These are phyloP conservation scores for Neonectria hederae DNA, from an alignment of 2,329 filamentous ascomycete species.

Conservation along the genomic window DNA sequence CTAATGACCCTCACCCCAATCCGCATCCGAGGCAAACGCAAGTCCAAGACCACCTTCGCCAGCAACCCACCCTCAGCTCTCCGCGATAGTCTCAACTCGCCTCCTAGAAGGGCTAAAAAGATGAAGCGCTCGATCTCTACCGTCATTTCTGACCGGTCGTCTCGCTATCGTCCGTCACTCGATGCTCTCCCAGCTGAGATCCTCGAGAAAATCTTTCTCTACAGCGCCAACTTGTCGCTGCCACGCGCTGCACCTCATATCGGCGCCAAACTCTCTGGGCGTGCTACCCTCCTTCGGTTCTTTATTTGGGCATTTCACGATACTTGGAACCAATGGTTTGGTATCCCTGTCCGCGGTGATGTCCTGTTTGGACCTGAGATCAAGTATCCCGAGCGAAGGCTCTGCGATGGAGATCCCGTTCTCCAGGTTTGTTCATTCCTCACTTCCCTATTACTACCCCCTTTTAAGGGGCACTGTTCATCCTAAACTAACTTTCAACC, in stretches of 20 bases:
- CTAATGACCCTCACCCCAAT: conserved; percentile 59
- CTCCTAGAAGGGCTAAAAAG: conserved; percentile 33
- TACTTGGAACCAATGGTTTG: conserved; percentile 53
- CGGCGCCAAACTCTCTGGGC: conserved; percentile 56
- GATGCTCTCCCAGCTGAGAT: conserved; percentile 61
- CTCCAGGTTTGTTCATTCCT: conserved; percentile 53
- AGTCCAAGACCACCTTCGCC: conserved; percentile 51
- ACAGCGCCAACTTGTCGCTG: conserved; percentile 60
- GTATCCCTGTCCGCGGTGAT: conserved; percentile 34
- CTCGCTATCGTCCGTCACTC: conserved; percentile 40
- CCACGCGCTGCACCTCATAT: conserved; percentile 56
- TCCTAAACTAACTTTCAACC: conserved; percentile 16
- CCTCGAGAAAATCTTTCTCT: conserved; percentile 61
- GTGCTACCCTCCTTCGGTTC: conserved; percentile 49
- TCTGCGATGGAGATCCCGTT: conserved; percentile 49
- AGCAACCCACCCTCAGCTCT: conserved; percentile 23
- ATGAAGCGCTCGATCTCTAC: conserved; percentile 43
- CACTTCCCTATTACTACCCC: background rate
- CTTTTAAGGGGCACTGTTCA: background rate
- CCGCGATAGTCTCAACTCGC: background rate
- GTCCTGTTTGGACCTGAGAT: conserved; percentile 28
- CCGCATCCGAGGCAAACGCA: conserved; percentile 60
- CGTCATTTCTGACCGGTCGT: conserved; percentile 43
- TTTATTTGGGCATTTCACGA: conserved; percentile 50
- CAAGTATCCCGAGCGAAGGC: conserved; percentile 7